These are phyloP conservation scores for Rhodofomes roseus DNA, from an alignment of 1,284 basidiomycete species.

Conservation along the genomic window DNA sequence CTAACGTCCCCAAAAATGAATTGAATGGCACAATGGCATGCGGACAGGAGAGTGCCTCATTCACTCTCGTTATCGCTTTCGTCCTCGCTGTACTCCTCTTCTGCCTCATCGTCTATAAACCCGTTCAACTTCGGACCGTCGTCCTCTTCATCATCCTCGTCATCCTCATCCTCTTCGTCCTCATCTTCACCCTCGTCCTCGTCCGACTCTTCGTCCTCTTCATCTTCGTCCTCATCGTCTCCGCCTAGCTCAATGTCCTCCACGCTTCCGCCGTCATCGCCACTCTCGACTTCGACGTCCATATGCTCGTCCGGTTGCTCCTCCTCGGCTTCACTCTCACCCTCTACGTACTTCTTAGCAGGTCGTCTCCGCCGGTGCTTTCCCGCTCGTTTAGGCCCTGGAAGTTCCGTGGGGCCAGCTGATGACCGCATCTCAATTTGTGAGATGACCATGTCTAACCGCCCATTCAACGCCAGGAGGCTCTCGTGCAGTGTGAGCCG, in stretches of 20 bases:
- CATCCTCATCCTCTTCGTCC: constrained; percentile 57
- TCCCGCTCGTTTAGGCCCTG: constrained; percentile 35
- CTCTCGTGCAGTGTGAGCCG: constrained; percentile 84
- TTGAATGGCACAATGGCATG: neutral
- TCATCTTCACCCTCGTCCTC: constrained; percentile 50
- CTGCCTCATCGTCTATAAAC: constrained; percentile 30
- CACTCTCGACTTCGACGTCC: constrained; percentile 61
- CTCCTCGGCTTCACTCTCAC: constrained; percentile 71
- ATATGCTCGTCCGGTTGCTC: constrained; percentile 43
- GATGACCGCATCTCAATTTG: constrained; percentile 87
- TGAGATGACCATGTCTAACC: constrained; percentile 89
- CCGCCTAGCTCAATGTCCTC: constrained; percentile 79
- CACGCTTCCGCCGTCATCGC: constrained; percentile 63
- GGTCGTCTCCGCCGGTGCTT: constrained; percentile 28
- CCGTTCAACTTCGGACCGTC: neutral
- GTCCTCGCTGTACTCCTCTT: constrained; percentile 61
- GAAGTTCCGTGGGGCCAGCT: constrained; percentile 51
- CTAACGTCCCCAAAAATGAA: neutral
- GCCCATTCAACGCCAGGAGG: constrained; percentile 82
- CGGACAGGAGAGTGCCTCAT: neutral
- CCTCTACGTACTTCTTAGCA: constrained; percentile 66
- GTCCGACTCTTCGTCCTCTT: constrained; percentile 45
- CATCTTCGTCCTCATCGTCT: constrained; percentile 59
- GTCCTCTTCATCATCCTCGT: constrained; percentile 16
- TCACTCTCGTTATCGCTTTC: constrained; percentile 53